Conservation (phyloP, 306 rosid species). For the Prunus padus region DNA sequence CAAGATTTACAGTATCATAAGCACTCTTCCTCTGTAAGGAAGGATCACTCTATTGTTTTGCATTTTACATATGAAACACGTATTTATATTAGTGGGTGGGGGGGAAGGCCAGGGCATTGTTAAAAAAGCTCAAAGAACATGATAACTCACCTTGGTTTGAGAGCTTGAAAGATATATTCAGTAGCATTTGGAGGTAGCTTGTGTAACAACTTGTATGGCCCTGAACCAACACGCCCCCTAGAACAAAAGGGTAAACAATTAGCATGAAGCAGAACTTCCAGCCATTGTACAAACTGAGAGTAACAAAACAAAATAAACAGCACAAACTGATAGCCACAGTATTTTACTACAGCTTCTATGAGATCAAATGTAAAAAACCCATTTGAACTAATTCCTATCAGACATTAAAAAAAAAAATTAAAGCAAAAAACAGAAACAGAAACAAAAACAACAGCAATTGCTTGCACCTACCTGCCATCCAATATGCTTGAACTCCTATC, state of each 20-base stretch:
- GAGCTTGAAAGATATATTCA: conserved; percentile 63
- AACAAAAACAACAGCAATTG: not conserved
- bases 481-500: conserved; percentile 25
- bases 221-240: conserved; percentile 47
- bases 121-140: not conserved
- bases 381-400: conserved; percentile 2
- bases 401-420: not conserved
- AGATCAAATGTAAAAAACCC: not conserved
- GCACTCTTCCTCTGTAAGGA: not conserved
- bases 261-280: conserved; percentile 7
- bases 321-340: not conserved
- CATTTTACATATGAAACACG: not conserved
- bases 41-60: not conserved
- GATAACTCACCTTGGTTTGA: conserved; percentile 66
- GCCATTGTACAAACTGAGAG: conserved; percentile 9
- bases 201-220: conserved; percentile 42
- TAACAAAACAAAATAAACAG: conserved; percentile 9
- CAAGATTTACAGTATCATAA: not conserved
- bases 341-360: not conserved
- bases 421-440: not conserved
- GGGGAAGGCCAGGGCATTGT: not conserved
- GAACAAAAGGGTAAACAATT: not conserved
- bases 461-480: conserved; percentile 46
- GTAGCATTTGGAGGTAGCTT: conserved; percentile 62
- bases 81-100: not conserved